phyloP scores from a whole-genome alignment of 805 yeast genomes.

The Lachancea waltii region DNA sequence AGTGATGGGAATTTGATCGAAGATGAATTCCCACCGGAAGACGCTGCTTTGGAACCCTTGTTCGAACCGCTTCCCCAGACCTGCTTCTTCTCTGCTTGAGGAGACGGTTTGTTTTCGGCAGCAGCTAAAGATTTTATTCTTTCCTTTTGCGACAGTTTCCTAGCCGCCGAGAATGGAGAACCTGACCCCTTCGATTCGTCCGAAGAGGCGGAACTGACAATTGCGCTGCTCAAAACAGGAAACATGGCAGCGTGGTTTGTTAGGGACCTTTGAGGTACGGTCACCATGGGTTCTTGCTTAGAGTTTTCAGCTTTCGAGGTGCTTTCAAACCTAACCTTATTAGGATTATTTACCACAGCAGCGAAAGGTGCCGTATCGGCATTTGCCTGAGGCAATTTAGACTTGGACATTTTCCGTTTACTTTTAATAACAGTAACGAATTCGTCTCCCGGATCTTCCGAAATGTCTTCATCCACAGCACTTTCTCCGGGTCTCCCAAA shows the following conservation, averaged over 20 bases:
- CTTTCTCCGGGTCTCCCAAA: conserved; percentile 9
- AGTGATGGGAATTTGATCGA: conserved; percentile 4
- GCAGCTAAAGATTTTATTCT: conserved; percentile 15
- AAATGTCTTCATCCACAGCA: conserved; percentile 23
- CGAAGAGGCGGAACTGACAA: not conserved
- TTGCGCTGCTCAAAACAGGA: not conserved
- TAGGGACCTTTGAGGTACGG: not conserved
- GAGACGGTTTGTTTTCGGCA: not conserved
- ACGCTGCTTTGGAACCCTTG: not conserved
- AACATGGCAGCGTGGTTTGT: not conserved
- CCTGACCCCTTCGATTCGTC: too few relatives aligned
- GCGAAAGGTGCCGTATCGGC: not conserved
- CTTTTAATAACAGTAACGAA: conserved; percentile 33
- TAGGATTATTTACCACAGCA: not conserved
- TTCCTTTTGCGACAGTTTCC: conserved; percentile 27
- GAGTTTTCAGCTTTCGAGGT: too few relatives aligned
- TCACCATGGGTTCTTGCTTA: not conserved
- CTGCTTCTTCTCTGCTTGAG: conserved; percentile 10
- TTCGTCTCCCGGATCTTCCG: conserved; percentile 22
- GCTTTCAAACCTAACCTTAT: conserved; percentile 4
- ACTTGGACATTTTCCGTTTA: conserved; percentile 28
- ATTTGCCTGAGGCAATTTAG: too few relatives aligned
- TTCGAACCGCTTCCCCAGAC: conserved; percentile 19
- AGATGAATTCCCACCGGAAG: not conserved
- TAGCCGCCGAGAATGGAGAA: conserved; percentile 5